Evolutionary conservation across 1,284 basidiomycete species (phyloP).

Genomic region (Sphaerobolus stellatus): DNA sequence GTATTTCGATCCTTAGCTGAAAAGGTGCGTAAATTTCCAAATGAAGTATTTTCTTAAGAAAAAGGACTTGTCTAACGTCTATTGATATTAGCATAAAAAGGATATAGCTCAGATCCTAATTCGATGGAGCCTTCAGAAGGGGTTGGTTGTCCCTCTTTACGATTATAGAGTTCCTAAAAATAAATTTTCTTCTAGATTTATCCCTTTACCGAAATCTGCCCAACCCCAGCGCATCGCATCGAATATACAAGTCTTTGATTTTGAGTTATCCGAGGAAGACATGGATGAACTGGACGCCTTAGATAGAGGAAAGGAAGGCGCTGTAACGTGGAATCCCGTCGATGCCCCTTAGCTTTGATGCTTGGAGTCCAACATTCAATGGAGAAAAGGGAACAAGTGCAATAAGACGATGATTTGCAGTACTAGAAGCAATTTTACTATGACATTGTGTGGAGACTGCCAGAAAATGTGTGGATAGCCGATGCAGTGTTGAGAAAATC

Average conservation of each 20-base stretch:
- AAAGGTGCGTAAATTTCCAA: conserved; percentile 33
- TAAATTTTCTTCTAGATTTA: conserved; percentile 41
- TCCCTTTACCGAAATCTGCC: conserved; percentile 78
- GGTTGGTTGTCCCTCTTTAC: conserved; percentile 35
- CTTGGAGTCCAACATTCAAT: no score
- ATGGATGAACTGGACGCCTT: conserved; percentile 60
- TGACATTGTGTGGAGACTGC: no score
- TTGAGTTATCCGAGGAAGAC: conserved; percentile 62
- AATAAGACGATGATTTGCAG: no score
- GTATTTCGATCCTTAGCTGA: conserved; percentile 42
- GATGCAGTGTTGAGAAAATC: no score
- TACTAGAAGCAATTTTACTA: no score
- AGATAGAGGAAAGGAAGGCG: conserved; percentile 62
- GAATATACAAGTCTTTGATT: conserved; percentile 71
- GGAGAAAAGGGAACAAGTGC: no score
- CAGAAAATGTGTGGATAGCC: no score
- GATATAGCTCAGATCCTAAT: conserved; percentile 61
- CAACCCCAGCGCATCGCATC: conserved; percentile 63
- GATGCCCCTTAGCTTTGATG: no score
- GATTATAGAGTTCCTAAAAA: conserved; percentile 9
- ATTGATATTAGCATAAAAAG: conserved; percentile 40
- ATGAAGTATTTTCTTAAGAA: not conserved
- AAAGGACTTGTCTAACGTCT: not conserved
- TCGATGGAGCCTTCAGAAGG: conserved; percentile 68
- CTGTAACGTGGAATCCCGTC: conserved; percentile 73